These are phyloP conservation scores for Podila epigama DNA, from an alignment of 192 early-diverging fungal species.

Conservation along the genomic window DNA sequence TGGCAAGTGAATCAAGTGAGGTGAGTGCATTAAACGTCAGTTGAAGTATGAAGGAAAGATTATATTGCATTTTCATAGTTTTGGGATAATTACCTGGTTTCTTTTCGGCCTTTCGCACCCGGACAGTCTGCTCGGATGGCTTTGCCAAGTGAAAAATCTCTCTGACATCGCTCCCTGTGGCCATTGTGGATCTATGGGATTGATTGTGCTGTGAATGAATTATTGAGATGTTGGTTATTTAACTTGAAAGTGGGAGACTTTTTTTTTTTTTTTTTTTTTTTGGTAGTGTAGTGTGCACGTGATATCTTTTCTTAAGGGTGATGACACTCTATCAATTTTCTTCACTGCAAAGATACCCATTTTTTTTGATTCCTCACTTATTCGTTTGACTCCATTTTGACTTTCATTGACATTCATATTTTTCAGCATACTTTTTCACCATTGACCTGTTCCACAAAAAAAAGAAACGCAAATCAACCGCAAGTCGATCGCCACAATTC, in stretches of 20 bases:
- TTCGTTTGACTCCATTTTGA: neutral
- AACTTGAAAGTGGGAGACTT: neutral
- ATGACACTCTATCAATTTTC: too few species aligned
- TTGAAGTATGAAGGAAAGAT: neutral
- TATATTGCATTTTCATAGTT: neutral
- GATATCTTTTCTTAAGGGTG: too few species aligned
- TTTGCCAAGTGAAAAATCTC: conserved; percentile 66
- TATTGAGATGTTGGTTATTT: neutral
- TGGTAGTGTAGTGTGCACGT: too few species aligned
- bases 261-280: too few species aligned
- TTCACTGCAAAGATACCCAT: neutral
- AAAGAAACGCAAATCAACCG: too few species aligned
- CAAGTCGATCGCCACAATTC: neutral
- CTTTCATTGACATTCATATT: neutral
- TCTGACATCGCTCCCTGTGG: conserved; percentile 62
- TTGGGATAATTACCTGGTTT: conserved; percentile 54
- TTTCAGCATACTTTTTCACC: too few species aligned
- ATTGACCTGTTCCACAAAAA: too few species aligned
- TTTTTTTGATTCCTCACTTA: neutral
- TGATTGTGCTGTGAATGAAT: neutral
- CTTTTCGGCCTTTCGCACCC: conserved; percentile 51
- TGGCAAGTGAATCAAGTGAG: neutral
- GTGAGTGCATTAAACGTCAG: neutral
- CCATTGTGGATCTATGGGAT: conserved; percentile 15
- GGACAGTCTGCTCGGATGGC: conserved; percentile 32